These are phyloP conservation scores for Vigna radiata DNA, from an alignment of 306 rosid species.

Conservation along the genomic window DNA sequence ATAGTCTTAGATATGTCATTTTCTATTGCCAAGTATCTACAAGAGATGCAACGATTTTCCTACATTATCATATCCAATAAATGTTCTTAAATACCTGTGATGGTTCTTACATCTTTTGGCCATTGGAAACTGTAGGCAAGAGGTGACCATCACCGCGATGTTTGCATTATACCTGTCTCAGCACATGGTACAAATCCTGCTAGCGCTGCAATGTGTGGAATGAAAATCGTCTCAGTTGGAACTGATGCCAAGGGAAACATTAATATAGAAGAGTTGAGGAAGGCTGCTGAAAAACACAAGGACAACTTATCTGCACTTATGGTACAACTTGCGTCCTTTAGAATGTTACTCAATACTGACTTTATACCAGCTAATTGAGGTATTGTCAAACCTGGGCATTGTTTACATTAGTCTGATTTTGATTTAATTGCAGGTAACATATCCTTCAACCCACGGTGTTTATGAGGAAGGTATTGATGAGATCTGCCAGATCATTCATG, in stretches of 20 bases:
- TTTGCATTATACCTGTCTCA: conserved; percentile 96
- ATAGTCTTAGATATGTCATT: conserved; percentile 8
- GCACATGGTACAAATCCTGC: conserved; percentile 99
- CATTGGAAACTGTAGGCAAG: conserved; percentile 72
- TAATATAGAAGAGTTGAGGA: conserved; percentile 83
- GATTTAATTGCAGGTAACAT: conserved; percentile 77
- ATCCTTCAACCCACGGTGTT: conserved; percentile 98
- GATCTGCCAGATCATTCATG: conserved; percentile 96
- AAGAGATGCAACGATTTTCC: conserved; percentile 30
- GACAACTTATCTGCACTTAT: conserved; percentile 89
- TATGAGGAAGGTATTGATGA: conserved; percentile 99
- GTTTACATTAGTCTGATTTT: conserved; percentile 39
- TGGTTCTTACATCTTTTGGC: conserved; percentile 37
- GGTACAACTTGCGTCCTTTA: conserved; percentile 57
- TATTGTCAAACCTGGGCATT: conserved; percentile 19
- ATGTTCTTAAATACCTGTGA: conserved; percentile 12
- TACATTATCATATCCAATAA: not conserved
- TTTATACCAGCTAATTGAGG: conserved; percentile 12
- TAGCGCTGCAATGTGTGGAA: conserved; percentile 99
- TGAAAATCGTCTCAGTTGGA: conserved; percentile 96
- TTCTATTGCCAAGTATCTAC: conserved; percentile 41
- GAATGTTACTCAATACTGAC: conserved; percentile 8
- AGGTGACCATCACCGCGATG: conserved; percentile 93
- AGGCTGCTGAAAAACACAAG: conserved; percentile 91
- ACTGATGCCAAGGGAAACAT: conserved; percentile 99